Conservation (phyloP, 495 filamentous ascomycete genomes). For the Parathielavia hyrcaniae region DNA sequence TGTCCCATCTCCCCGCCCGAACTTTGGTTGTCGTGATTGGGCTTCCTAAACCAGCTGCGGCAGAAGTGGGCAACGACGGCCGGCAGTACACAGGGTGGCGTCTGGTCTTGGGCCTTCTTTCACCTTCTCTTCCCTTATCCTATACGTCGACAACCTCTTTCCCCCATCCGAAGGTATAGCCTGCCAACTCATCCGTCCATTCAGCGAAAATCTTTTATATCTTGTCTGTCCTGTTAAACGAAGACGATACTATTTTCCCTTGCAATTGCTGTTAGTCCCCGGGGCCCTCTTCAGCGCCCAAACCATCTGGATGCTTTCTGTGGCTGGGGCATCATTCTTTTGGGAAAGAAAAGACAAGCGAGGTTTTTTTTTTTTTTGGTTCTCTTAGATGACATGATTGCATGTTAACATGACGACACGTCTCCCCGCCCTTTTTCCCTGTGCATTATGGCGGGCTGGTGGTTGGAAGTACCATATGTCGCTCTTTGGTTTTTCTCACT, state of each 20-base stretch:
- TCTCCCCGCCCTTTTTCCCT: too few relatives aligned
- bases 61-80: not conserved
- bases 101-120: not conserved
- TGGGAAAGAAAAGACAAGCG: not conserved
- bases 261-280: not conserved
- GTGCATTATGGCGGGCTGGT: too few relatives aligned
- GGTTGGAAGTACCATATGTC: too few relatives aligned
- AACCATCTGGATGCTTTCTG: not conserved
- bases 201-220: slow-evolving; percentile 1
- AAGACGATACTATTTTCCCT: not conserved
- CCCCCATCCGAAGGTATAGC: slow-evolving; percentile 3
- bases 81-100: not conserved
- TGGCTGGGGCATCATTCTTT: not conserved
- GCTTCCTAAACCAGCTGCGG: not conserved
- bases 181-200: not conserved
- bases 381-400: not conserved
- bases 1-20: not conserved
- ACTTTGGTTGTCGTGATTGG: not conserved
- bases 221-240: not conserved
- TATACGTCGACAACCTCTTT: not conserved
- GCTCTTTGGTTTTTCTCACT: too few relatives aligned
- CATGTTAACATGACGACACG: too few relatives aligned
- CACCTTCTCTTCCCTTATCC: not conserved
- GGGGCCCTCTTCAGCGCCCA: not conserved
- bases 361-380: not conserved